Evolutionary conservation across 768 basidiomycete species (phyloP), one percentile per base, ranked within the genome.

Genomic region (Mycena belliarum): DNA sequence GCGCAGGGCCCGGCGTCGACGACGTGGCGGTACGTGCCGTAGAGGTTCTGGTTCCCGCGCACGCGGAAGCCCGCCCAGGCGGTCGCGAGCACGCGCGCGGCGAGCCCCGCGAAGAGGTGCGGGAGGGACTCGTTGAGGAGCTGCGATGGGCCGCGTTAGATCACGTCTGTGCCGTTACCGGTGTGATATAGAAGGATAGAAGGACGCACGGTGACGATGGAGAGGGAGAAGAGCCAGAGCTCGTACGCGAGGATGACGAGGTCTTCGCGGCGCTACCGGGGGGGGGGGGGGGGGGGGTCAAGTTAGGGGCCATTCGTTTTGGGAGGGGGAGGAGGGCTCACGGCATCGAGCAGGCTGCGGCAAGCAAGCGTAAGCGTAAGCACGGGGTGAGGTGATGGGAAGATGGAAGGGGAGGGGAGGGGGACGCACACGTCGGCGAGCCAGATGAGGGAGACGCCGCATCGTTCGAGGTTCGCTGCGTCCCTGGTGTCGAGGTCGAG

Each of bases 101-200:
- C 72, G 11, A 84, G 57, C 2, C 76, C 74, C 28, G 81, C 79
- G 3, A 73, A 76, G 40, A 84, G 70, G 61, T 82, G 81, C 7
- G 83, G 82, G 35, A 81, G 72, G 0, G 81, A 82, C 63, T 83
- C 81, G 51, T 74, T 76, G 46, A 82, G 55, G 41, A 84, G 70
- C 82, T 84, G 33, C 8, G 53, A 15, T 26, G n/a, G n/a, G n/a
- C n/a, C n/a, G n/a, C n/a, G n/a, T n/a, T n/a, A n/a, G n/a, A n/a
- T n/a, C n/a, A n/a, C n/a, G n/a, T n/a, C n/a, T n/a, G n/a, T n/a
- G n/a, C n/a, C n/a, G n/a, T n/a, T n/a, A n/a, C n/a, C n/a, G n/a
- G n/a, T n/a, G n/a, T n/a, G n/a, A n/a, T n/a, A n/a, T n/a, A n/a
- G n/a, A n/a, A n/a, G n/a, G 16, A 41, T 15, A 16, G 16, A 25